Base-by-base conservation (phyloP, 352 stramenopile species). In the Phytophthora sp. region DNA sequence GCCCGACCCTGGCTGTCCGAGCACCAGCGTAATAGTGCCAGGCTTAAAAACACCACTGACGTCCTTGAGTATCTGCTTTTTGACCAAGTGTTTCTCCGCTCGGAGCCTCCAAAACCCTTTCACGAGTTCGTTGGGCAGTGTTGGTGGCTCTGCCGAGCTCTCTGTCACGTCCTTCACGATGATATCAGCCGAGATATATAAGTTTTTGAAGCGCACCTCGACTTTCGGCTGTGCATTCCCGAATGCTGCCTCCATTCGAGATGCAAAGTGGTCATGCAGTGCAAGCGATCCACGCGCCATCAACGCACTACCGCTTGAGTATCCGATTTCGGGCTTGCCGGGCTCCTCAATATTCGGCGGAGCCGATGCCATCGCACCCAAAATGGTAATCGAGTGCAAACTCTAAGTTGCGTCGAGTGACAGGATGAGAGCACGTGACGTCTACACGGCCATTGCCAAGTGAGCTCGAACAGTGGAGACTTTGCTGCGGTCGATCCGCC, bases 201-300 rank as follows among this genome's bases (percentile, higher is more conserved):
- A 31, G 43, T 78, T 42, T 17, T 72, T 60, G 55, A 82, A 79
- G 20, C 74, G 74, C 34, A 82, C 69, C 32, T 83, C 71, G 37
- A 79, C 46, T 42, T 80, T 45, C 8, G 74, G 67, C 50, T 81
- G 54, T 0, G 18, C 49, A 37, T 64, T 66, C 28, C 69, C 69
- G 6, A 73, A 54, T 18, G 73, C 57, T 30, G 54, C 54, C 30
- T 79, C 53, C 38, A 77, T 32, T 27, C 54, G 54, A 42, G 38
- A 21, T 24, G 66, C 54, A 15, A 77, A 43, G 34, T 72, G 53
- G 5, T 69, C 63, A 28, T 77, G 69, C 21, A 79, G 66, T 27
- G 54, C 66, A 8, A 74, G 31, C 2, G 73, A 62, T 2, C 72
- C 72, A 4, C 65, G 30, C 21, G 60, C 59, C 50, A 80, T 63